phyloP scores from a whole-genome alignment of 1,139 yeast genomes.

The Blastobotrys elegans region DNA sequence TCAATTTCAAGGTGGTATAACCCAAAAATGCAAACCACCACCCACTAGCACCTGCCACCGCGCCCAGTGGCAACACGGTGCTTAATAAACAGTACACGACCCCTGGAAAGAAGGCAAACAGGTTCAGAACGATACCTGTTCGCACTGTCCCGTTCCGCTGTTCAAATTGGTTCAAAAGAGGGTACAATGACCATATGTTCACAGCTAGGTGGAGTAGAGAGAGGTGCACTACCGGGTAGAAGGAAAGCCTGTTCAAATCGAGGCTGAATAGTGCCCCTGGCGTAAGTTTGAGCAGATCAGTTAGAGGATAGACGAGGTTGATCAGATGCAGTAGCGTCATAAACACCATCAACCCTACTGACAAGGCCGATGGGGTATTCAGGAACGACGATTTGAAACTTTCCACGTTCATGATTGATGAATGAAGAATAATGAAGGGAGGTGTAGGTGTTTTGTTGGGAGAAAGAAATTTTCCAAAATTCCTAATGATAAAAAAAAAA shows the following conservation, averaged over 20 bases:
- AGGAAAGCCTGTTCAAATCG: slow-evolving; percentile 60
- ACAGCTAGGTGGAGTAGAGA: slow-evolving; percentile 58
- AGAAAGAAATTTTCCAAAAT: background rate
- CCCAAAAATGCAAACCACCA: slow-evolving; percentile 70
- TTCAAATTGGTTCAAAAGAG: slow-evolving; percentile 63
- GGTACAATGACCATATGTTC: slow-evolving; percentile 57
- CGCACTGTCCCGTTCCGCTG: slow-evolving; percentile 75
- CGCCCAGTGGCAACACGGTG: slow-evolving; percentile 43
- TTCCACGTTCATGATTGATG: background rate
- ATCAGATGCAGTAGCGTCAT: slow-evolving; percentile 40
- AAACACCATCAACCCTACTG: slow-evolving; percentile 61
- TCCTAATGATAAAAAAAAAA: background rate
- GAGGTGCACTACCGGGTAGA: slow-evolving; percentile 70
- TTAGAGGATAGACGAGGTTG: slow-evolving; percentile 32
- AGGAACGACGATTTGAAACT: slow-evolving; percentile 1
- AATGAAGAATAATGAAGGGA: too few relatives aligned
- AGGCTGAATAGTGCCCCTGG: slow-evolving; percentile 55
- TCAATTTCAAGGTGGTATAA: slow-evolving; percentile 59
- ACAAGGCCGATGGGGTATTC: slow-evolving; percentile 53
- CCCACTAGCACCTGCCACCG: slow-evolving; percentile 45
- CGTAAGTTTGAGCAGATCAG: slow-evolving; percentile 41
- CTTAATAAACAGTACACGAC: slow-evolving; percentile 61
- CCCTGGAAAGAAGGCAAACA: slow-evolving; percentile 67
- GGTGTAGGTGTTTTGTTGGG: background rate
- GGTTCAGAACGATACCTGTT: slow-evolving; percentile 76